Evolutionary conservation across 2,329 filamentous ascomycete genomes (phyloP), one percentile per base, ranked within the genome.

Genomic region (Botryotinia globosa): DNA sequence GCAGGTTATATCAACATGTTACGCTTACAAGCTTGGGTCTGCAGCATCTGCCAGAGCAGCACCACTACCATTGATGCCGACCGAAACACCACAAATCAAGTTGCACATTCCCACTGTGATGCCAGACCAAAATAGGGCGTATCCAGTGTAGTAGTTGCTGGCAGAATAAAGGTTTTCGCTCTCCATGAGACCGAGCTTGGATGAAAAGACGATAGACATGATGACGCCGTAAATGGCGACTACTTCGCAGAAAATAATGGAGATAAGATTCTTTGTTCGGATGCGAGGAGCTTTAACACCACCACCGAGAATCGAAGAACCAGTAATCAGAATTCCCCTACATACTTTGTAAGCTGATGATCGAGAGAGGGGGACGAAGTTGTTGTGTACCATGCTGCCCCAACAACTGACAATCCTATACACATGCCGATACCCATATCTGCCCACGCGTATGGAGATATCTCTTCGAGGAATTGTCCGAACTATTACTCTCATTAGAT

Each of bases 181-280:
- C 61, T 85, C 81, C 44, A 96, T 87, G 72, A 87, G 82, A 78
- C 88, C 87, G 78, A 99, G 85, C 84, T 98, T 97, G 75, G 94
- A 88, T 62, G 94, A 97, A 86, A 98, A 98, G 80, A 99, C 92
- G 82, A 99, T 99, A 79, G 94, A 92, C 94, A 99, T 99, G 85
- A 99, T 99, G 84, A 99, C 95, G 80, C 97, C 97, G 87, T 99
- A 99, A 83, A 99, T 99, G 83, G 96, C 96, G 80, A 99, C 96
- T 81, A 99, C 96, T 85, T 99, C 96, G 86, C 96, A 99, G 85
- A 99, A 99, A 85, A 99, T 98, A 84, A 99, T 99, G 80, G 95
- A 98, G 82, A 99, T 98, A 81, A 99, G 85, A 87, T 99, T 99
- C 90, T 99, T 99, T 76, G 96, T 99, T 82, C 96, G 93, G 84